phyloP scores from a whole-genome alignment of 345 rosid species.

The Excoecaria cochinchinensis region DNA sequence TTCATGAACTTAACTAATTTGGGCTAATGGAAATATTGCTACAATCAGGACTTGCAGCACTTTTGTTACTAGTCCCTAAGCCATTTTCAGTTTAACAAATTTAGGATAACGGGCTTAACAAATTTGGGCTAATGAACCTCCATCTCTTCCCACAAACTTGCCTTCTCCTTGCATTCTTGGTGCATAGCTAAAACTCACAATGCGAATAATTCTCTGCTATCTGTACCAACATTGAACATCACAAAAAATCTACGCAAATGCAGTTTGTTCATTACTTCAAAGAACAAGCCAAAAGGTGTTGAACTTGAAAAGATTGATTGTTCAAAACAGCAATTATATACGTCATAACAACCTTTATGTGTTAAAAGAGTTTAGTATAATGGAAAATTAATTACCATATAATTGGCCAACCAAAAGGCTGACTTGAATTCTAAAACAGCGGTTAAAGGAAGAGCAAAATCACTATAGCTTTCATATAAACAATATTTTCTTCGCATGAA shows the following conservation, averaged over 20 bases:
- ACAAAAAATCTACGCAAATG: slow-evolving; percentile 11
- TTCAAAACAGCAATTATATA: slow-evolving; percentile 44
- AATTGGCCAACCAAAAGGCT: not conserved
- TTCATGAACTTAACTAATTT: too few species aligned
- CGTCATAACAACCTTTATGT: slow-evolving; percentile 43
- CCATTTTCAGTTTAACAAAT: too few species aligned
- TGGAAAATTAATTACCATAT: not conserved
- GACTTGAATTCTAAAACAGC: not conserved
- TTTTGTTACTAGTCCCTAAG: too few species aligned
- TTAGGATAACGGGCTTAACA: too few species aligned
- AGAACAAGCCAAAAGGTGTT: not conserved
- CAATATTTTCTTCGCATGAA: not conserved
- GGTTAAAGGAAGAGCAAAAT: not conserved
- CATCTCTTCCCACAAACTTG: too few species aligned
- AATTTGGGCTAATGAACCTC: too few species aligned
- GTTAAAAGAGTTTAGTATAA: slow-evolving; percentile 9
- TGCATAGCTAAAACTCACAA: slow-evolving; percentile 90
- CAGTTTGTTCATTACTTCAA: slow-evolving; percentile 1
- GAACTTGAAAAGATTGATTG: not conserved
- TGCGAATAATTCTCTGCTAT: slow-evolving; percentile 98
- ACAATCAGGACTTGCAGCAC: too few species aligned
- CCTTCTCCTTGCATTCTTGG: too few species aligned
- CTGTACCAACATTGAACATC: slow-evolving; percentile 40
- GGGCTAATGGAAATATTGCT: too few species aligned
- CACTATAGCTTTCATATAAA: not conserved